Conservation (phyloP, 352 stramenopile genomes). For the Peronospora farinosa region DNA sequence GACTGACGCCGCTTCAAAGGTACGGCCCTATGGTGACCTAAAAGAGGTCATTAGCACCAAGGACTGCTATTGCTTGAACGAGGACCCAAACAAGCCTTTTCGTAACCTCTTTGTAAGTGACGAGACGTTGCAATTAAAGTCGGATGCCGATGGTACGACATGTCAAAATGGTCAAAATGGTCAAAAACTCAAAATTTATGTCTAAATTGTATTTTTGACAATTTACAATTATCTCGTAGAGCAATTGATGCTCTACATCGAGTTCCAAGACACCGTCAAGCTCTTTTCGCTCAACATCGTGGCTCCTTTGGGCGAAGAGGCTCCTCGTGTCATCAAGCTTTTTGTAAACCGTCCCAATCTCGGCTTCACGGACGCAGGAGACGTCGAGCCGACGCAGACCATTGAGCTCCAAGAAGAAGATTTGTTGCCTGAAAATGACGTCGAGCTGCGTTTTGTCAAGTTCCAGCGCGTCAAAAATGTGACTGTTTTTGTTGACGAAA, state of each 20-base stretch:
- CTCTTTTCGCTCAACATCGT: slow-evolving; percentile 66
- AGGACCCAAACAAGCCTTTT: slow-evolving; percentile 63
- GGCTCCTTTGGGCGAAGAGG: slow-evolving; percentile 44
- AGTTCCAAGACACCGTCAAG: slow-evolving; percentile 79
- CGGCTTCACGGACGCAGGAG: slow-evolving; percentile 60
- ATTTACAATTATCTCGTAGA: slow-evolving; percentile 27
- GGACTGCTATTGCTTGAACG: slow-evolving; percentile 77
- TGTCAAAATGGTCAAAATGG: not conserved
- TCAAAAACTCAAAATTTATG: too few species aligned
- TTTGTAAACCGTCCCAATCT: slow-evolving; percentile 70
- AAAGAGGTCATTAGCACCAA: slow-evolving; percentile 47
- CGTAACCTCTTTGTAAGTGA: slow-evolving; percentile 75
- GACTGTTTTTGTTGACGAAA: slow-evolving; percentile 77
- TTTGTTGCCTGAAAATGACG: slow-evolving; percentile 42
- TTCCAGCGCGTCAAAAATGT: slow-evolving; percentile 75
- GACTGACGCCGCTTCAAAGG: slow-evolving; percentile 31
- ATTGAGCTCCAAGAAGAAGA: slow-evolving; percentile 56
- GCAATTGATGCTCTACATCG: slow-evolving; percentile 75
- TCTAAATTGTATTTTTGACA: not conserved
- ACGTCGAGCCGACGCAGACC: slow-evolving; percentile 68
- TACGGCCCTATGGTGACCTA: slow-evolving; percentile 51
- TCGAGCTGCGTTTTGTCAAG: slow-evolving; percentile 78
- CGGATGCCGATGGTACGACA: slow-evolving; percentile 55
- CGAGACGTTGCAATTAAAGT: slow-evolving; percentile 69
- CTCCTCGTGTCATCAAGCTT: slow-evolving; percentile 58